A percentile compares a stretch with the other conserved stretches of the same genome.
These are phyloP conservation scores for Sarocladium kiliense DNA, from an alignment of 2,329 filamentous ascomycete genomes.

Conservation along the genomic window DNA sequence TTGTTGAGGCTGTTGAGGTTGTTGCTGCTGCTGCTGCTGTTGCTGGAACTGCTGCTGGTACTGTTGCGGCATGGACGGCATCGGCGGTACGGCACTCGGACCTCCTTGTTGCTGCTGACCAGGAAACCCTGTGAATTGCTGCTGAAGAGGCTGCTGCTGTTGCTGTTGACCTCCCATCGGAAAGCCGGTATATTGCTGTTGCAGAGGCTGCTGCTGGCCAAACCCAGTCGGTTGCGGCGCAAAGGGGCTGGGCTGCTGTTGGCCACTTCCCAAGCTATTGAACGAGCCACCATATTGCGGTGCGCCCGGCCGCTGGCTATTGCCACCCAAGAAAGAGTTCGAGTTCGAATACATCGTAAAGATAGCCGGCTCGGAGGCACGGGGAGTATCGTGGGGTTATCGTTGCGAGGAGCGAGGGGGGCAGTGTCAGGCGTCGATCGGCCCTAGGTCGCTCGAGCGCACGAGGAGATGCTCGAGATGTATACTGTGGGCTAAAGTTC, in stretches of 20 bases:
- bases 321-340: conserved; percentile 77
- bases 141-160: conserved; percentile 55
- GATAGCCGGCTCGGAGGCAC: background rate
- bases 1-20: conserved; percentile 31
- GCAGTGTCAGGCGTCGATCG: background rate
- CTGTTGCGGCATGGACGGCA: conserved; percentile 56
- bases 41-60: conserved; percentile 55
- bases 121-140: conserved; percentile 64
- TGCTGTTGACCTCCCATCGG: conserved; percentile 48
- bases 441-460: background rate
- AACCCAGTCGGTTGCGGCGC: conserved; percentile 57
- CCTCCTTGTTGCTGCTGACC: conserved; percentile 28
- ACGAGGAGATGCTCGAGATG: background rate
- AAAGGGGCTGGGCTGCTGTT: conserved; percentile 50
- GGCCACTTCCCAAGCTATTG: conserved; percentile 30
- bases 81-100: conserved; percentile 50
- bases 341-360: conserved; percentile 80
- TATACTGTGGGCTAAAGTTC: too few species aligned
- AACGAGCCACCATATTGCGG: conserved; percentile 54
- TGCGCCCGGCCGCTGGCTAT: conserved; percentile 66
- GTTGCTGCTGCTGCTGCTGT: conserved; percentile 39
- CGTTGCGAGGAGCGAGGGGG: background rate
- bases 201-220: conserved; percentile 44
- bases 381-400: background rate
- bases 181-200: conserved; percentile 58